phyloP scores from a whole-genome alignment of 352 stramenopile species.

The Pythium sp. region DNA sequence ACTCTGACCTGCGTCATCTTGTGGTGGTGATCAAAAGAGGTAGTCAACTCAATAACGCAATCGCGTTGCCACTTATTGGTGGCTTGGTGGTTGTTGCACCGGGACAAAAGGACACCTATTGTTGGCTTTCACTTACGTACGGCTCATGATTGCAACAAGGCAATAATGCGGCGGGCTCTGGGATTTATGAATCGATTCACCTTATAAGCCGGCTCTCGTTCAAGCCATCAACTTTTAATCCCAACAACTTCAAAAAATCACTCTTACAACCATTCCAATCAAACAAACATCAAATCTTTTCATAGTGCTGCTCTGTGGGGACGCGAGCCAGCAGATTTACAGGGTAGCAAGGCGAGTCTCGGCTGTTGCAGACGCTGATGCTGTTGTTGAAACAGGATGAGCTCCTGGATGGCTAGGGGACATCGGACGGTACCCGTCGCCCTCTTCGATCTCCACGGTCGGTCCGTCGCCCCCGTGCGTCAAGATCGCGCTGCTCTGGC shows the following conservation, averaged over 20 bases:
- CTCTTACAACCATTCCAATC: neutral
- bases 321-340: neutral
- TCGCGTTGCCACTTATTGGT: too few species aligned
- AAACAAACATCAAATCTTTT: neutral
- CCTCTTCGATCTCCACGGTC: slow-evolving; percentile 12
- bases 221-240: neutral
- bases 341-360: neutral
- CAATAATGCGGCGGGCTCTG: neutral
- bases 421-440: slow-evolving; percentile 20
- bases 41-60: neutral
- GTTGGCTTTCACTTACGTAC: too few species aligned
- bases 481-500: slow-evolving; percentile 12
- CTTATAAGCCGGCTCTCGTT: neutral
- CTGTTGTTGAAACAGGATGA: neutral
- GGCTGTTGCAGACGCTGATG: neutral
- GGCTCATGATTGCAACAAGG: neutral
- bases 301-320: neutral
- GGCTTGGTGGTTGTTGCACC: too few species aligned
- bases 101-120: too few species aligned
- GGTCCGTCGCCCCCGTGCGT: slow-evolving; percentile 12
- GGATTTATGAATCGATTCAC: neutral
- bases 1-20: neutral
- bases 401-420: slow-evolving; percentile 16
- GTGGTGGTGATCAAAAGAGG: neutral
- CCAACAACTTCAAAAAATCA: neutral